Percentiles rank a stretch among this genome's conserved stretches.
These are phyloP conservation scores for Lotmaria passim DNA, from an alignment of 208 protist species.

Conservation along the genomic window DNA sequence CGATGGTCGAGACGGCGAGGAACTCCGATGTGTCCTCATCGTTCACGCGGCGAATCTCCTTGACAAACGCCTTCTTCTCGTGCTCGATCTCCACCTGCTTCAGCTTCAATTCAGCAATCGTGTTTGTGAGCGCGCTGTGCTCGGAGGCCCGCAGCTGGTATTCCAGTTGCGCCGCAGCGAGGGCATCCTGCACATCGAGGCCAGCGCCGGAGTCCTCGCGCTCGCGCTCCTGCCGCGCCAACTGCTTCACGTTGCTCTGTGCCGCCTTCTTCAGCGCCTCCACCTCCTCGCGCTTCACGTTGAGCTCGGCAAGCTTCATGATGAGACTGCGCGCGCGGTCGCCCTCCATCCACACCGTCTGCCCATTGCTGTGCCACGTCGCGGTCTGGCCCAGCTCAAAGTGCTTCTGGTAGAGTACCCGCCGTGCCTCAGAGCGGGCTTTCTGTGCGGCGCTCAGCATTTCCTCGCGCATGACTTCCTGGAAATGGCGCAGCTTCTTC, in stretches of 20 bases:
- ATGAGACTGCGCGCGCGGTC: constrained; percentile 56
- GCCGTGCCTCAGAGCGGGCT: constrained; percentile 51
- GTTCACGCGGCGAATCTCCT: constrained; percentile 79
- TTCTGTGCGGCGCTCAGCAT: constrained; percentile 57
- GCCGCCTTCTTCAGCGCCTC: constrained; percentile 63
- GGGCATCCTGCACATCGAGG: constrained; percentile 38
- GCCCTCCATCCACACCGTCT: constrained; percentile 81
- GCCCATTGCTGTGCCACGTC: constrained; percentile 50
- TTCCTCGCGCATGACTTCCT: constrained; percentile 51
- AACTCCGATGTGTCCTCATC: constrained; percentile 85
- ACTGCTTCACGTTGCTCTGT: constrained; percentile 56
- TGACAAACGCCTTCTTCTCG: constrained; percentile 81
- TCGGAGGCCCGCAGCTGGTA: constrained; percentile 60
- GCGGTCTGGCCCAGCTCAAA: constrained; percentile 83
- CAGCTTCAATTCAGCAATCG: constrained; percentile 42
- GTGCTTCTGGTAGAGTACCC: constrained; percentile 63
- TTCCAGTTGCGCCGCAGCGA: constrained; percentile 62
- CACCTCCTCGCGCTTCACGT: constrained; percentile 46
- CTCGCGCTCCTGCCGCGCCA: constrained; percentile 54
- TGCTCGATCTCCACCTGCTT: constrained; percentile 54
- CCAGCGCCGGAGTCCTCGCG: constrained; percentile 54
- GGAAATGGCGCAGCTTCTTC: constrained; percentile 46
- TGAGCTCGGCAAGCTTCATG: constrained; percentile 47
- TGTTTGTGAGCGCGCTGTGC: constrained; percentile 52
- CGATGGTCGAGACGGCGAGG: constrained; percentile 48